Evolutionary conservation across 371 early-diverging fungal species (phyloP), one percentile per base, ranked within the genome.

Genomic region (Funneliformis caledonium): DNA sequence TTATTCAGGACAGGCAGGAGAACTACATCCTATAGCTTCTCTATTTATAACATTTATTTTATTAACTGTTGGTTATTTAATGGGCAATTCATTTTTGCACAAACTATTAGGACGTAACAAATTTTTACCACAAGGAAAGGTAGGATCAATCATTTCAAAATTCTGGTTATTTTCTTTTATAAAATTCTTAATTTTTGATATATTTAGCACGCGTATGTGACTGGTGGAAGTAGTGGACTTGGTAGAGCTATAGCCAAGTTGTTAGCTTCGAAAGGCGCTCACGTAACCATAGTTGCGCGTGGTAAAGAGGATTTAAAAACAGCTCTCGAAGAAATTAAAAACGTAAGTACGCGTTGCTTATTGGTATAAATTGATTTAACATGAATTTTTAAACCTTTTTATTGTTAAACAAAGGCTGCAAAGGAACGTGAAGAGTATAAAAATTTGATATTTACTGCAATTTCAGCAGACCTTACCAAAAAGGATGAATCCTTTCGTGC

Each of bases 211-310:
- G 92, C 94, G 69, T 93, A 97, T 80, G 89, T 99, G 52, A 96
- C 98, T 0, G 99, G 99, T 75, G 98, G 96, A 80, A 96, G 96
- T 81, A 92, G 93, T 42, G 99, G 99, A 1, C 89, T 98, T 26
- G 99, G 99, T 43, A 90, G 93, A 77, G 89, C 92, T 4, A 81
- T 98, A 5, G 97, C 97, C 19, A 85, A 91, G 52, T 87, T 91
- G 42, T 83, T 97, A 69, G 94, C 90, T 10, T 88, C 88, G 47
- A 86, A 84, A 48, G 97, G 97, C 5, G 96, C 96, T 14, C 88
- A 94, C 83, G 94, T 99, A 1, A 95, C 96, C n/a, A 93, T 98
- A 73, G 91, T 95, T 2, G 96, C 98, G 4, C 89, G 98, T 60
- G 88, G 91, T 50, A 84, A 87, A 37, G 80, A 85, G 0, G 87